phyloP scores from a whole-genome alignment of 1,139 yeast genomes.

The Sugiyamaella neomexicana region DNA sequence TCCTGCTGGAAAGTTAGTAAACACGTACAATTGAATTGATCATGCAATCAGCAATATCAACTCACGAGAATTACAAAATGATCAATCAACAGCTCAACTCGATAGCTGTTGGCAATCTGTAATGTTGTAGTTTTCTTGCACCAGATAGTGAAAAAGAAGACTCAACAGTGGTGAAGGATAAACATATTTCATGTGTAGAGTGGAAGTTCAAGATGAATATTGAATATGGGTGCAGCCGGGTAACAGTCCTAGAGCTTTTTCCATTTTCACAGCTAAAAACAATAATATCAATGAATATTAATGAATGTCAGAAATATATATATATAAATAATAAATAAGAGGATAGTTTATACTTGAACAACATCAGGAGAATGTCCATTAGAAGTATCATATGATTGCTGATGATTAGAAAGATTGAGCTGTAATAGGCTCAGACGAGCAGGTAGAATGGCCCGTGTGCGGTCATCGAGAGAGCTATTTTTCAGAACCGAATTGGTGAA shows the following conservation, averaged over 20 bases:
- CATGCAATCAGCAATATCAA: background rate
- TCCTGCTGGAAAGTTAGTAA: background rate
- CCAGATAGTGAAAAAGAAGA: background rate
- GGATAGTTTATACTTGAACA: background rate
- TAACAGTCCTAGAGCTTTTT: background rate
- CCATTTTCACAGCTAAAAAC: too few species aligned
- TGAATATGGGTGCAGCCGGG: background rate
- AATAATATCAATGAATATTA: too few species aligned
- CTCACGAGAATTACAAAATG: background rate
- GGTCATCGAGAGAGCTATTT: background rate
- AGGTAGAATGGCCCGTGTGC: constrained; percentile 9
- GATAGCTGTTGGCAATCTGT: background rate
- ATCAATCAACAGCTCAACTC: background rate
- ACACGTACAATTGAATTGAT: background rate
- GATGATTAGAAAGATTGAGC: constrained; percentile 9
- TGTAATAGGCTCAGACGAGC: constrained; percentile 14
- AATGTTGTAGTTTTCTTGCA: background rate
- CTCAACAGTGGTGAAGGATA: background rate
- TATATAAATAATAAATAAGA: background rate
- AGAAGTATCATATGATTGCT: background rate
- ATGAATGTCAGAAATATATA: too few species aligned
- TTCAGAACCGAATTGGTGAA: constrained; percentile 1
- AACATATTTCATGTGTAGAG: background rate
- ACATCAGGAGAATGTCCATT: constrained; percentile 1
- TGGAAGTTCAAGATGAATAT: background rate